These are phyloP conservation scores for Penicillium egyptiacum DNA, from an alignment of 495 filamentous ascomycete genomes.

Conservation along the genomic window DNA sequence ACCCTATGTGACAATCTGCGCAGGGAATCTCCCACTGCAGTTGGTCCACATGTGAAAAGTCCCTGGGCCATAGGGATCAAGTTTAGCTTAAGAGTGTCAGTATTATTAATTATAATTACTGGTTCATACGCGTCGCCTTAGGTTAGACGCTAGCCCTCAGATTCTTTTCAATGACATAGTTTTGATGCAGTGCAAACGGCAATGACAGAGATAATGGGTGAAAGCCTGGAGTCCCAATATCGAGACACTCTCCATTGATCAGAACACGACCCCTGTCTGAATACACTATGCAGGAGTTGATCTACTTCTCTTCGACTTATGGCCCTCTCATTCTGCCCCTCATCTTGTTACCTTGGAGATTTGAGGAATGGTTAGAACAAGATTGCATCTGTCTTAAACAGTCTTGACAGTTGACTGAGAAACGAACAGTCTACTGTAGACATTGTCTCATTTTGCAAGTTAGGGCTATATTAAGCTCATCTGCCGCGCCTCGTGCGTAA, in stretches of 20 bases:
- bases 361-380: not conserved
- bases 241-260: not conserved
- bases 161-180: not conserved
- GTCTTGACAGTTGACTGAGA: not conserved
- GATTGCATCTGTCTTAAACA: not conserved
- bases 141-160: not conserved
- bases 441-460: conserved; percentile 12
- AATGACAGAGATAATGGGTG: not conserved
- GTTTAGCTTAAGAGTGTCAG: not conserved
- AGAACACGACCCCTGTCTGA: not conserved
- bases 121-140: not conserved
- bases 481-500: conserved; percentile 10
- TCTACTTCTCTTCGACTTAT: not conserved
- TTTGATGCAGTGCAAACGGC: not conserved
- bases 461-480: conserved; percentile 23
- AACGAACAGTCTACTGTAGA: not conserved
- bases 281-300: conserved; percentile 2
- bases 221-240: not conserved
- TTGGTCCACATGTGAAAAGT: not conserved
- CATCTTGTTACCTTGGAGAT: conserved; percentile 4
- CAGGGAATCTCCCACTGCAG: not conserved
- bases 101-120: not conserved
- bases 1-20: not conserved
- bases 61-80: not conserved
- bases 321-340: conserved; percentile 11